These are phyloP conservation scores for Aspergillus coremiiformis DNA, from an alignment of 495 filamentous ascomycete species.

Conservation along the genomic window DNA sequence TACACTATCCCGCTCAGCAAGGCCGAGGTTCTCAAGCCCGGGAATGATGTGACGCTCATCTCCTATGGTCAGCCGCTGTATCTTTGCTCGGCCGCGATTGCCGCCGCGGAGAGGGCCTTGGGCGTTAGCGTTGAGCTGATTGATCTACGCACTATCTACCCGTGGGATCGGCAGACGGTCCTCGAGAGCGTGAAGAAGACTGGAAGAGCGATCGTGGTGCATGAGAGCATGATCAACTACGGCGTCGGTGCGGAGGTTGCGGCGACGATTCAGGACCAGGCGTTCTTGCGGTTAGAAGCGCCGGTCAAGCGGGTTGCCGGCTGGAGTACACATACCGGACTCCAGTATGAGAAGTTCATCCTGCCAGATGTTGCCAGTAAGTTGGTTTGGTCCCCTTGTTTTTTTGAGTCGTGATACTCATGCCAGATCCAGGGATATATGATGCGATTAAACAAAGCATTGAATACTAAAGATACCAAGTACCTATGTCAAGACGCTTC, in stretches of 20 bases:
- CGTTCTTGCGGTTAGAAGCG: constrained; percentile 85
- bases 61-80: constrained; percentile 93
- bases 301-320: constrained; percentile 86
- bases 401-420: neutral
- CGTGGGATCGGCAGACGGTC: constrained; percentile 86
- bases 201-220: constrained; percentile 83
- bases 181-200: constrained; percentile 84
- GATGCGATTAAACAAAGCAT: neutral
- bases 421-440: neutral
- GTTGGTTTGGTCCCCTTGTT: constrained; percentile 26
- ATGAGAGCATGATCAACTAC: constrained; percentile 93
- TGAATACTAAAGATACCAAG: neutral
- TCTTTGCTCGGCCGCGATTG: constrained; percentile 72
- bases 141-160: constrained; percentile 86
- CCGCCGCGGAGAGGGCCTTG: constrained; percentile 71
- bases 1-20: constrained; percentile 83
- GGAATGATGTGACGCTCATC: constrained; percentile 76
- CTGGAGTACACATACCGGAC: constrained; percentile 79
- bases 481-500: neutral
- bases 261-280: constrained; percentile 81
- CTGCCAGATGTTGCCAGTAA: constrained; percentile 86
- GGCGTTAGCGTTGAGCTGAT: constrained; percentile 81
- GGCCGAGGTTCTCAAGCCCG: constrained; percentile 80
- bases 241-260: constrained; percentile 92
- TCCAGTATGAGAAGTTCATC: constrained; percentile 81